Evolutionary conservation across 2,329 filamentous ascomycete species (phyloP).

Genomic region (Tolypocladium album): DNA sequence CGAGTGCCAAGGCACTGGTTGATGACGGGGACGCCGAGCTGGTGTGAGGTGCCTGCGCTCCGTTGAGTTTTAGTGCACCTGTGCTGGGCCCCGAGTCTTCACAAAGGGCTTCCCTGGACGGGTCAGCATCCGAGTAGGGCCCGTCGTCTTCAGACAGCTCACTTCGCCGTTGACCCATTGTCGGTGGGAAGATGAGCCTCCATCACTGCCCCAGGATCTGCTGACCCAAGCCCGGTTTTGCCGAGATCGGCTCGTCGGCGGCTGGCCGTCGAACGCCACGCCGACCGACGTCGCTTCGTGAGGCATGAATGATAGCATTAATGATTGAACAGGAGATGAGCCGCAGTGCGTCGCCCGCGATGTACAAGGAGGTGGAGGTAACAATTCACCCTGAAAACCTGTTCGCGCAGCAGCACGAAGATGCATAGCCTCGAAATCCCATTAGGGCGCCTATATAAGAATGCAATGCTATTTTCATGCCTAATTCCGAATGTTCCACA

Average conservation of each 20-base stretch:
- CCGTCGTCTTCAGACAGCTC: neutral
- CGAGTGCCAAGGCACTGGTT: constrained; percentile 56
- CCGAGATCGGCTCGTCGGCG: neutral
- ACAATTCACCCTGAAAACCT: neutral
- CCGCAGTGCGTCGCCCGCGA: neutral
- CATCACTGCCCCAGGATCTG: neutral
- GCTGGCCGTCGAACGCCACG: neutral
- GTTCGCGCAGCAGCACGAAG: neutral
- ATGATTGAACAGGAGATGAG: neutral
- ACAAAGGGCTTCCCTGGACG: neutral
- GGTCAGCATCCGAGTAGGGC: neutral
- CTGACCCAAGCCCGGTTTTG: neutral
- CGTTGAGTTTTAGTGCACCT: neutral
- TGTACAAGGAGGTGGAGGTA: neutral
- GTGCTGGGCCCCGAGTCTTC: neutral
- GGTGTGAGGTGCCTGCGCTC: constrained; percentile 29
- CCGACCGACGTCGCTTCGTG: neutral
- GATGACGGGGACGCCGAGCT: constrained; percentile 46
- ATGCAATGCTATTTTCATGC: neutral
- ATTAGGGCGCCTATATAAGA: neutral
- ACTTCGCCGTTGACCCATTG: neutral
- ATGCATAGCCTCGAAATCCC: neutral
- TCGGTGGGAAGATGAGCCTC: neutral
- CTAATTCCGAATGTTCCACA: constrained; percentile 79
- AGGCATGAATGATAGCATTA: neutral